phyloP scores from a whole-genome alignment of 768 basidiomycete species.

The Trametes coccinea region DNA sequence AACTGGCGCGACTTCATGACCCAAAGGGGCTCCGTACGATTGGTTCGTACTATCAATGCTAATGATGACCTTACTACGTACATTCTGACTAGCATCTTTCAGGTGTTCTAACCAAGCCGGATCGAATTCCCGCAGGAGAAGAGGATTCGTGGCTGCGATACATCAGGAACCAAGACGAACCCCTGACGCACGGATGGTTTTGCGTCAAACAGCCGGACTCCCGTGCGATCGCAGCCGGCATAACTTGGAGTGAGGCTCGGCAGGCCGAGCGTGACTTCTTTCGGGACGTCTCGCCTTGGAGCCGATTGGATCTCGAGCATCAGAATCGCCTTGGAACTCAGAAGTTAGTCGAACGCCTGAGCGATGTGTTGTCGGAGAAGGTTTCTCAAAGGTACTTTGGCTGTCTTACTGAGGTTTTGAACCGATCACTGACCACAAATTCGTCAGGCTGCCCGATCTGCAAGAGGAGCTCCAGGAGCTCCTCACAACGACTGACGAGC shows the following conservation, averaged over 20 bases:
- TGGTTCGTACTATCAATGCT: conserved; percentile 41
- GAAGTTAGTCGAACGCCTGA: conserved; percentile 58
- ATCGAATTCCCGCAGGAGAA: conserved; percentile 59
- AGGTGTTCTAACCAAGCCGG: conserved; percentile 79
- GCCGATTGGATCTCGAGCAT: conserved; percentile 48
- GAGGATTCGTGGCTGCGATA: conserved; percentile 57
- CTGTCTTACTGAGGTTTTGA: too few species aligned
- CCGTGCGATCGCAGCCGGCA: conserved; percentile 47
- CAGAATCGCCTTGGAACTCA: conserved; percentile 55
- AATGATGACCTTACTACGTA: too few species aligned
- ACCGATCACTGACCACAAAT: too few species aligned
- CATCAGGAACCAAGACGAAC: conserved; percentile 54
- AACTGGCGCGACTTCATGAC: conserved; percentile 61
- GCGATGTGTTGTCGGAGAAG: conserved; percentile 59
- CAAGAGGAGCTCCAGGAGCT: conserved; percentile 54
- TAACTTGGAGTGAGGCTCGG: conserved; percentile 64
- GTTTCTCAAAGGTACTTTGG: conserved; percentile 52
- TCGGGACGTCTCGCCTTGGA: conserved; percentile 51
- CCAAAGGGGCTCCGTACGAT: conserved; percentile 67
- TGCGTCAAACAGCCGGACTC: conserved; percentile 48
- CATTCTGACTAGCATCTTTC: background rate
- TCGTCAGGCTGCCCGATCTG: conserved; percentile 60
- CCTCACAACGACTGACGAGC: conserved; percentile 41
- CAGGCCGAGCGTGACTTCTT: conserved; percentile 59
- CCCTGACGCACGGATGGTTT: conserved; percentile 57